phyloP scores from a whole-genome alignment of 2,329 filamentous ascomycete genomes.

The Iodosphaeria phyllophila region DNA sequence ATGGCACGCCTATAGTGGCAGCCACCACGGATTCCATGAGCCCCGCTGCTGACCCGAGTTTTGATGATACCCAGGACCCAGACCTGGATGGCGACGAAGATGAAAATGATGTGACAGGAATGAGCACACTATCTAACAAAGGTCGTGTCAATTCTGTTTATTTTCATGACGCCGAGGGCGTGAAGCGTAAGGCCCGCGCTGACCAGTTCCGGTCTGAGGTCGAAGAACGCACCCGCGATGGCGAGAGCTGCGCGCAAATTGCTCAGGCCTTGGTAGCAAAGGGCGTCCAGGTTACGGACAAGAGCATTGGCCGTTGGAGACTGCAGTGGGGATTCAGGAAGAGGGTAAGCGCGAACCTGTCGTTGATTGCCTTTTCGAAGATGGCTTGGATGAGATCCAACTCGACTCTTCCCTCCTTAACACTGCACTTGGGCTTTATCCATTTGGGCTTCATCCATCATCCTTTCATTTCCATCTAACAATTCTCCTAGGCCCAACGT shows the following conservation, averaged over 20 bases:
- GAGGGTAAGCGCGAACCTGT: constrained; percentile 2
- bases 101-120: too few relatives aligned
- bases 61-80: too few relatives aligned
- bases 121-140: too few relatives aligned
- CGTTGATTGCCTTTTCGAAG: not conserved
- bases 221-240: constrained; percentile 5
- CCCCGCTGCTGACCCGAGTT: too few relatives aligned
- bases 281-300: constrained; percentile 6
- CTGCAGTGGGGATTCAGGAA: constrained; percentile 7
- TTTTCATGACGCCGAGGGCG: not conserved
- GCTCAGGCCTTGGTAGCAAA: constrained; percentile 4
- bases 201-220: constrained; percentile 6
- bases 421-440: too few relatives aligned
- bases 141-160: constrained; percentile 1
- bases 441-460: too few relatives aligned
- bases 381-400: not conserved
- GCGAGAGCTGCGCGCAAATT: constrained; percentile 7
- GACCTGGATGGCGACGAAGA: too few relatives aligned
- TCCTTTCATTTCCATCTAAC: too few relatives aligned
- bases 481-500: too few relatives aligned
- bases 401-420: too few relatives aligned
- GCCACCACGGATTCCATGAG: too few relatives aligned
- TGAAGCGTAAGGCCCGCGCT: constrained; percentile 2
- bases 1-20: too few relatives aligned
- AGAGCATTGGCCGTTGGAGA: constrained; percentile 6